Evolutionary conservation across 2,329 filamentous ascomycete species (phyloP), one percentile per base, ranked within the genome.

Genomic region (Xylariaceae sp.): DNA sequence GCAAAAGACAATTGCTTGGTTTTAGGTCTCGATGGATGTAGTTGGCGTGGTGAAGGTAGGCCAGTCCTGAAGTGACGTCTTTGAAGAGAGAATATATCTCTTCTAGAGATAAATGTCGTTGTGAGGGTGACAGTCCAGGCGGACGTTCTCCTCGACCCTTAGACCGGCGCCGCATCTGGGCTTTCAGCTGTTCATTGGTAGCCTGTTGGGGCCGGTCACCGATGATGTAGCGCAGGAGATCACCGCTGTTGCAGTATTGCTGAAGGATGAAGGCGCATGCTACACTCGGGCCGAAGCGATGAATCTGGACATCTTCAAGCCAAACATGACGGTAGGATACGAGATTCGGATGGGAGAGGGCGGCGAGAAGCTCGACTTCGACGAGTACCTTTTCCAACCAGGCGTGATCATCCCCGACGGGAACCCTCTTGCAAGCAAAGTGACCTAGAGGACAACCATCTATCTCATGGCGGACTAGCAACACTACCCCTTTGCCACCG

Each of bases 11-110:
- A 65, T 99, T 99, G 69, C 88, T 94, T 2, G 94, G 94, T 70
- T 99, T 99, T 30, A 99, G 77, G 69, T 99, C 94, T 53, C 94
- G 85, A 67, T 99, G 94, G 31, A 99, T 95, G 70, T 96, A 99
- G 62, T 91, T 92, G 63, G 92, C 89, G 2, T 80, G 81, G 66
- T 99, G 94, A 0, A 99, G 79, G 68, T 96, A 92, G 44, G 90
- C 88, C 19, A 99, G 76, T 0, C 94, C 94, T 0, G 90, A 91
- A 0, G 92, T 94, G 58, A 99, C 92, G 67, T 99, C 94, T 66
- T 87, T 88, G 76, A 99, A 99, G 59, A 97, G 88, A 0, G 91
- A 95, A 71, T 95, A 96, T 29, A 99, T 97, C 65, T 97, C 89
- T 57, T 97, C 92, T 57, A 96, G 89, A 0, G 83, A 79, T 31